phyloP scores from a whole-genome alignment of 495 filamentous ascomycete species.

The Penicillium flavigenum region DNA sequence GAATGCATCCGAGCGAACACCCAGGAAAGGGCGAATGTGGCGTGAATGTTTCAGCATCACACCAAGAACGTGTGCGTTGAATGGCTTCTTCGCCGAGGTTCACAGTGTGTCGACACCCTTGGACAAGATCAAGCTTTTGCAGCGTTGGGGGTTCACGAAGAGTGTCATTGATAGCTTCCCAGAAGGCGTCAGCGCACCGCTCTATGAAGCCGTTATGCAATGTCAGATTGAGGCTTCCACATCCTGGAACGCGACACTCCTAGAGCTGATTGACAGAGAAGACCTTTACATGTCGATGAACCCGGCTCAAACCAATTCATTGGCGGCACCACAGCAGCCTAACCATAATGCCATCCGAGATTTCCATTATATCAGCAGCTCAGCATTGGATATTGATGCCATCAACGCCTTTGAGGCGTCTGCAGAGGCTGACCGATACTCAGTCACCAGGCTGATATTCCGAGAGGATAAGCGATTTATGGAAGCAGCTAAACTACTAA shows the following conservation, averaged over 20 bases:
- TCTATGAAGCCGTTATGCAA: constrained; percentile 78
- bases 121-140: constrained; percentile 43
- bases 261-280: constrained; percentile 76
- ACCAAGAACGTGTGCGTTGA: constrained; percentile 66
- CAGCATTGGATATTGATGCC: constrained; percentile 56
- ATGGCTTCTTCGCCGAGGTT: constrained; percentile 51
- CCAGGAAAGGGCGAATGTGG: constrained; percentile 41
- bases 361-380: constrained; percentile 69
- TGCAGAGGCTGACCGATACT: constrained; percentile 74
- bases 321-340: constrained; percentile 40
- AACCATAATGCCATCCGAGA: constrained; percentile 67
- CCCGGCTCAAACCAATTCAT: constrained; percentile 32
- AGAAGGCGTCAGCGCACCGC: constrained; percentile 71
- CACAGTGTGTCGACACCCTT: constrained; percentile 31
- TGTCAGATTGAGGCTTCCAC: constrained; percentile 80
- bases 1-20: constrained; percentile 36
- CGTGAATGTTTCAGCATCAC: constrained; percentile 51
- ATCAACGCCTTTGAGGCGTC: constrained; percentile 62
- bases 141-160: constrained; percentile 46
- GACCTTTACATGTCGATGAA: constrained; percentile 72
- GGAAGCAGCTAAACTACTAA: constrained; percentile 76
- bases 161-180: constrained; percentile 71
- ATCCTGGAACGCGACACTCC: constrained; percentile 66
- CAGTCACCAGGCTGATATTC: constrained; percentile 81
- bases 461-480: constrained; percentile 83